Base-by-base conservation (phyloP, 768 basidiomycete species). In the Hygrophoropsis aurantiaca region DNA sequence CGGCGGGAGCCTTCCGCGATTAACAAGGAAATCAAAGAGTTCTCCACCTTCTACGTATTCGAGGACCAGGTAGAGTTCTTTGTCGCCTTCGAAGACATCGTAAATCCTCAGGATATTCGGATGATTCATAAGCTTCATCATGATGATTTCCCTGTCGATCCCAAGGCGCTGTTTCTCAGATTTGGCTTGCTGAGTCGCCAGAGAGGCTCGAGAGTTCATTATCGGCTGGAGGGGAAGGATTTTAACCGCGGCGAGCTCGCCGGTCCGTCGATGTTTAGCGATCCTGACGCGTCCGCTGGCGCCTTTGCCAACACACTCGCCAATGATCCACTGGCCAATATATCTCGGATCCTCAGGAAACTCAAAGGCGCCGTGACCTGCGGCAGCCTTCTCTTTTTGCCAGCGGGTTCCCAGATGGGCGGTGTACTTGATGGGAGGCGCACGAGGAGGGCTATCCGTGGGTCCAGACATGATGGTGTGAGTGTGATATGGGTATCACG, bases 81-180 rank as follows among this genome's bases (percentile, higher is more conserved):
- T 85, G 34, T 89, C 84, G 61, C 90, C 89, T 69, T 97, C 93
- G 68, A 89, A 97, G 44, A 97, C 94, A 61, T 98, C 94, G 67
- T 91, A 94, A 33, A 98, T 85, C 51, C 87, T 84, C 74, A 97
- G 82, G 58, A 98, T 92, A 68, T 97, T 97, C 2, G 93, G 94
- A 62, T 98, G 94, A 60, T 94, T 90, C 85, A 98, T 94, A 57
- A 97, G 86, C 67, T 97, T 98, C 94, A 98, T 95, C 85, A 97
- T 94, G 46, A 90, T 91, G 51, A 98, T 95, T 67, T 98, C 94
- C 53, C 91, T 74, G 64, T 97, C 93, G 50, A 97, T 87, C 3
- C 90, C 87, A 39, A 94, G 79, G 49, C 87, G 80, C 52, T 85
- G 82, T 65, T 90, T 91, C 52, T 92, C 87, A 3, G 80, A 78